phyloP scores from a whole-genome alignment of 345 rosid species.

The Streptanthus diversifolius region DNA sequence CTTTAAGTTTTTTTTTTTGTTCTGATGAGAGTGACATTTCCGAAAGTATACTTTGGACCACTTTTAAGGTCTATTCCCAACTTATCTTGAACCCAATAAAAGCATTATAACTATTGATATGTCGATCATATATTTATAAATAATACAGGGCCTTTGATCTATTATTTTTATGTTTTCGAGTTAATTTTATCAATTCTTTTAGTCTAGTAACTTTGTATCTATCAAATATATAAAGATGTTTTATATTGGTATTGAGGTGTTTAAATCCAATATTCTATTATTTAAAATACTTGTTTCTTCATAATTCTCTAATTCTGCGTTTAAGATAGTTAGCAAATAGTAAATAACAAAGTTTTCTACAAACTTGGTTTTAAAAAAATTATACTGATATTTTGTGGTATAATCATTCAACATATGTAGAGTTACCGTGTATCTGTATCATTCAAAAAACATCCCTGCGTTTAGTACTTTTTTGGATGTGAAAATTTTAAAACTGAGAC shows the following conservation, averaged over 20 bases:
- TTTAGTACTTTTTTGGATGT: not conserved
- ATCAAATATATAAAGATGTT: not conserved
- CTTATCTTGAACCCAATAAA: constrained; percentile 30
- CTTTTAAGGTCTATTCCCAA: constrained; percentile 38
- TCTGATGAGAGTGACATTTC: constrained; percentile 35
- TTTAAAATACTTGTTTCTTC: not conserved
- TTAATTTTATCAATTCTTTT: not conserved
- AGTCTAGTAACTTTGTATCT: not conserved
- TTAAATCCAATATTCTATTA: not conserved
- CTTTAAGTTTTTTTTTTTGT: constrained; percentile 6
- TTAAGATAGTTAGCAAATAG: not conserved
- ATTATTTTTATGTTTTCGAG: not conserved
- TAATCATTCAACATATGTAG: not conserved
- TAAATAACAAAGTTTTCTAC: not conserved
- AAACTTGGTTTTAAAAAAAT: not conserved
- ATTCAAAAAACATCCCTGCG: not conserved
- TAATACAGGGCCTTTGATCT: not conserved
- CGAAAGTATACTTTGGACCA: constrained; percentile 39
- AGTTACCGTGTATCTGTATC: not conserved
- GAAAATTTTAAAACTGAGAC: not conserved
- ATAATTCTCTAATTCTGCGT: not conserved
- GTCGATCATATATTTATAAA: not conserved
- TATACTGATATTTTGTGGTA: not conserved
- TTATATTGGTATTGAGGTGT: not conserved
- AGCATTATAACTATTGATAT: constrained; percentile 9